Evolutionary conservation across 148 eudicot species (phyloP), one percentile per base, ranked within the genome.

Genomic region (Diospyros kaki): DNA sequence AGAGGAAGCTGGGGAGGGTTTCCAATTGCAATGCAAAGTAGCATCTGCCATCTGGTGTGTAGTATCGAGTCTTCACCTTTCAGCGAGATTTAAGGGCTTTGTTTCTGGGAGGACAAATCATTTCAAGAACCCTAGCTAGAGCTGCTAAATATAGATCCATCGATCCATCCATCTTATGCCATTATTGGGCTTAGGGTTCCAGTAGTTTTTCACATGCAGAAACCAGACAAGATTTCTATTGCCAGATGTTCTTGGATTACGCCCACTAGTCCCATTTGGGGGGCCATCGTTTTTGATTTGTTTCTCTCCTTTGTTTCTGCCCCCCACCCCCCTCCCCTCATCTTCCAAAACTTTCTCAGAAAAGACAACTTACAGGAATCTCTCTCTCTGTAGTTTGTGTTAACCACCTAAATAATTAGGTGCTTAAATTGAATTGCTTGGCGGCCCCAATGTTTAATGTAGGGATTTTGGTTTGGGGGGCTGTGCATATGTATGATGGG

Each of bases 61-160:
- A 28, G 28, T 28, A 28, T 28, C 28, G 28, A 28, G n/a, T n/a
- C 4, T 45, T 43, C 40, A 17, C 41, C 71, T 50, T 51, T 68
- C 58, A 50, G 56, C 58, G 71, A 38, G 9, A 68, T 68, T 68
- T 68, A 13, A 48, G 71, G 71, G 56, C n/a, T 66, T 1, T 45
- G 52, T 68, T 28, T 68, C 11, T 18, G n/a, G 2, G 14, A 41
- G 9, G 66, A 64, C 50, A 50, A 11, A 68, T 51, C 71, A 68
- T 45, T 18, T 68, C 71, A 48, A 11, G 3, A 15, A 5, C 18
- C 12, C 18, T 7, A 41, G 11, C 38, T n/a, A 44, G 12, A 13
- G 39, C 69, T 46, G 53, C 38, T 28, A 28, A 28, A 28, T 28
- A 28, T 28, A 28, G 28, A 28, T 28, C 28, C 28, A 28, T 28